A percentile compares a stretch with the other conserved stretches of the same genome.
Conservation (phyloP, 768 basidiomycete genomes). For the Udeniomyces megalosporus region DNA sequence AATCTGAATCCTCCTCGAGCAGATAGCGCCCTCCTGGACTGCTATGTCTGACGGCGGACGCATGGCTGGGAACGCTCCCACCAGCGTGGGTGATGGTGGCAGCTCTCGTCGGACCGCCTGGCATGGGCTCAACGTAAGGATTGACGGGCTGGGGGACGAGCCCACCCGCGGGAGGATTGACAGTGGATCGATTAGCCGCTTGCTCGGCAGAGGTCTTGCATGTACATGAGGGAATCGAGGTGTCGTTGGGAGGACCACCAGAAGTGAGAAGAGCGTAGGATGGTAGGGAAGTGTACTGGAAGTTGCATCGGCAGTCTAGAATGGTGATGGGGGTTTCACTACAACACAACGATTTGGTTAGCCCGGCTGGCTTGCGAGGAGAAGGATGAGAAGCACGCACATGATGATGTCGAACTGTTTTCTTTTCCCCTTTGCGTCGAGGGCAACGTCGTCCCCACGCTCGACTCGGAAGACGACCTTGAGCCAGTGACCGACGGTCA, state of each 20-base stretch:
- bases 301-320: constrained; percentile 75
- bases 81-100: background rate
- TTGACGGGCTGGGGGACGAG: constrained; percentile 38
- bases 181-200: too few species aligned
- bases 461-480: constrained; percentile 72
- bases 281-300: constrained; percentile 63
- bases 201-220: constrained; percentile 33
- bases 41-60: background rate
- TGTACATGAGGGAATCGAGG: constrained; percentile 19
- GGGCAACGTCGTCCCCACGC: constrained; percentile 46
- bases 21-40: background rate
- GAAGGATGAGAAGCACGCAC: background rate
- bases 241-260: background rate
- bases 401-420: constrained; percentile 37
- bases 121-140: constrained; percentile 31
- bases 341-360: too few species aligned
- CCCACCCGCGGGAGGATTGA: too few species aligned
- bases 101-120: background rate
- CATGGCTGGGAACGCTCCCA: background rate
- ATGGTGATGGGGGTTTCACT: constrained; percentile 61
- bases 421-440: constrained; percentile 53
- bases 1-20: background rate
- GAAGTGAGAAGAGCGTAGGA: constrained; percentile 39
- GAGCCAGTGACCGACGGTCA: constrained; percentile 55
- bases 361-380: background rate